Evolutionary conservation across 2,329 filamentous ascomycete genomes (phyloP).

Genomic region (Colletotrichum euphorbiae): DNA sequence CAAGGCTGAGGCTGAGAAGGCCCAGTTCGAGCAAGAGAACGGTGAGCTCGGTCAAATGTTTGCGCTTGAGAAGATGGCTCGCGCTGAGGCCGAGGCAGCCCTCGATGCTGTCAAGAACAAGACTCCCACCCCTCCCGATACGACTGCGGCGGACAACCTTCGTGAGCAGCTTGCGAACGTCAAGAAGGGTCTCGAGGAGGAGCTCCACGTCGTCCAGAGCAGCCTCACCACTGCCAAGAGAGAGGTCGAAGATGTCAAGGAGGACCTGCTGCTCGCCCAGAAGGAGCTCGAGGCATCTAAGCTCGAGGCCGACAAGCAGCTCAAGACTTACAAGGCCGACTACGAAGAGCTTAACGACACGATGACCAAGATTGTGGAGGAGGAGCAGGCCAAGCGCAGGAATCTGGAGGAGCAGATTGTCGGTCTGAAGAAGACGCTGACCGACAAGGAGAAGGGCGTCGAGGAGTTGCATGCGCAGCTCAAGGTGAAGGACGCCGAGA

Average conservation of each 20-base stretch:
- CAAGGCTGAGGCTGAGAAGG: conserved; percentile 51
- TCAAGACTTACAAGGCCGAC: conserved; percentile 68
- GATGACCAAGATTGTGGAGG: conserved; percentile 70
- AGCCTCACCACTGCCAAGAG: conserved; percentile 53
- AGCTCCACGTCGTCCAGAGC: conserved; percentile 50
- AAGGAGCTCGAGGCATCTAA: conserved; percentile 67
- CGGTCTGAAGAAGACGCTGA: conserved; percentile 57
- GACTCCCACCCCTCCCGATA: conserved; percentile 64
- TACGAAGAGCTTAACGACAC: conserved; percentile 73
- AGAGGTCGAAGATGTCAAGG: conserved; percentile 46
- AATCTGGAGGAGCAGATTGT: conserved; percentile 62
- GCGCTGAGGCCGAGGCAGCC: conserved; percentile 69
- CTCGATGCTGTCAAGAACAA: conserved; percentile 68
- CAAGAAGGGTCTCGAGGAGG: conserved; percentile 60
- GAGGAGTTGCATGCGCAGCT: conserved; percentile 65
- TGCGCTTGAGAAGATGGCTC: conserved; percentile 70
- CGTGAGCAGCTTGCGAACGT: conserved; percentile 61
- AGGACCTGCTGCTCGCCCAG: conserved; percentile 60
- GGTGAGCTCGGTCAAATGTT: conserved; percentile 65
- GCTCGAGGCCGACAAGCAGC: conserved; percentile 61
- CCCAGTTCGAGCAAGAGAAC: conserved; percentile 60
- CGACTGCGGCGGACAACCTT: conserved; percentile 64
- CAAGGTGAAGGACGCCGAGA: conserved; percentile 73
- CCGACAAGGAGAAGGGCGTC: conserved; percentile 60
- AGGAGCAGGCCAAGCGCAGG: conserved; percentile 66